phyloP scores from a whole-genome alignment of 1,284 basidiomycete genomes.

The Ganoderma multipileum region DNA sequence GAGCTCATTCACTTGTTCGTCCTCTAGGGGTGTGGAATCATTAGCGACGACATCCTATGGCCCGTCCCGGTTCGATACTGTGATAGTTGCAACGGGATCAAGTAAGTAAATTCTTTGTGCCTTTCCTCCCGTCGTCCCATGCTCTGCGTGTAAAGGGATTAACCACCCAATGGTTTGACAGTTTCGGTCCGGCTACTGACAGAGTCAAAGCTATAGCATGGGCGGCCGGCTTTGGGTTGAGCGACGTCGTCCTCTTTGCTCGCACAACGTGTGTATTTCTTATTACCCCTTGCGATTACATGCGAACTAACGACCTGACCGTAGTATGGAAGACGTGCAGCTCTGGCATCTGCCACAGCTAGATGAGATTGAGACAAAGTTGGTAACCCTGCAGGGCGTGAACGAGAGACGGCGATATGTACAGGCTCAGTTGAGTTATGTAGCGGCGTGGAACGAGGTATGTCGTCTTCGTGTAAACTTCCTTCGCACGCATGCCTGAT shows the following conservation, averaged over 20 bases:
- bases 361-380: neutral
- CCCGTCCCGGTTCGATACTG: neutral
- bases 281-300: neutral
- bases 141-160: neutral
- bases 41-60: neutral
- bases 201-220: neutral
- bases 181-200: neutral
- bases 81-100: neutral
- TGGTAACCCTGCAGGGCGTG: neutral
- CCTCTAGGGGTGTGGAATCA: neutral
- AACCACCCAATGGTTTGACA: neutral
- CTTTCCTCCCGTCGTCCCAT: neutral
- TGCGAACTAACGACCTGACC: neutral
- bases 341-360: neutral
- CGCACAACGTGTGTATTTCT: neutral
- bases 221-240: neutral
- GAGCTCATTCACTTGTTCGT: neutral
- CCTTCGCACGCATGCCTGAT: neutral
- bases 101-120: neutral
- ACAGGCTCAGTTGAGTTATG: neutral
- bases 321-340: neutral
- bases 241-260: neutral
- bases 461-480: neutral
- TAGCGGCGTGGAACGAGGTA: slow-evolving; percentile 1
- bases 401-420: neutral